A percentile compares a stretch with the other conserved stretches of the same genome.
phyloP scores from a whole-genome alignment of 495 filamentous ascomycete species.

The Baudoinia panamericana region DNA sequence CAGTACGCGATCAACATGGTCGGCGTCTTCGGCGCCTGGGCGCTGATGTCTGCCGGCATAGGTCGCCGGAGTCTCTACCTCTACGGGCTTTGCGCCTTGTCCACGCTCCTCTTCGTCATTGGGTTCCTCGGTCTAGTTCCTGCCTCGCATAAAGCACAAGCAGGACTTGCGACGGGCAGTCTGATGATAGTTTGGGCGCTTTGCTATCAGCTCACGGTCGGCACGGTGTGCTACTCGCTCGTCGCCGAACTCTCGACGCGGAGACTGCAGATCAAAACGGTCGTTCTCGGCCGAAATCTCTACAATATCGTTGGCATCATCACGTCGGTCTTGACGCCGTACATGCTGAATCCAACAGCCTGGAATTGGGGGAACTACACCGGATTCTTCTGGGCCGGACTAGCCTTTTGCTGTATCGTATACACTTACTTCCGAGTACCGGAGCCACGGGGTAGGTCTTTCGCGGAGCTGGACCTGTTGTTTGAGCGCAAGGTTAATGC shows the following conservation, averaged over 20 bases:
- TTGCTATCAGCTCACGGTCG: conserved; percentile 46
- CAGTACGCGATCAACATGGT: conserved; percentile 32
- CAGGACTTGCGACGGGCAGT: conserved; percentile 34
- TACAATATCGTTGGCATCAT: conserved; percentile 39
- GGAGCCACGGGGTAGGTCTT: conserved; percentile 27
- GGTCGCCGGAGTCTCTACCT: conserved; percentile 30
- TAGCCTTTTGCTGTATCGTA: conserved; percentile 34
- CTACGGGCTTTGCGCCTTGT: conserved; percentile 25
- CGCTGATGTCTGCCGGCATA: conserved; percentile 25
- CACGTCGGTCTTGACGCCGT: conserved; percentile 34
- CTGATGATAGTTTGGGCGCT: conserved; percentile 42
- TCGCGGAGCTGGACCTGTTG: conserved; percentile 29
- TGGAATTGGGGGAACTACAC: conserved; percentile 40
- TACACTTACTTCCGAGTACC: conserved; percentile 30
- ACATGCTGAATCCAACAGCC: conserved; percentile 36
- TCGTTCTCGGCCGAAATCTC: conserved; percentile 43
- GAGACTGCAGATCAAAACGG: conserved; percentile 40
- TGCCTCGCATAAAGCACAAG: conserved; percentile 15
- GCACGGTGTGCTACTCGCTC: conserved; percentile 46
- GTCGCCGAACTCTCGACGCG: conserved; percentile 46
- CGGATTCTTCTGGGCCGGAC: conserved; percentile 45
- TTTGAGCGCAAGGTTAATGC: conserved; percentile 28
- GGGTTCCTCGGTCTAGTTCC: conserved; percentile 29
- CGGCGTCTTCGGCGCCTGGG: conserved; percentile 30
- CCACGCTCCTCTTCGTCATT: conserved; percentile 28